A percentile compares a stretch with the other conserved stretches of the same genome.
These are phyloP conservation scores for Elsinoe batatas DNA, from an alignment of 2,329 filamentous ascomycete species.

Conservation along the genomic window DNA sequence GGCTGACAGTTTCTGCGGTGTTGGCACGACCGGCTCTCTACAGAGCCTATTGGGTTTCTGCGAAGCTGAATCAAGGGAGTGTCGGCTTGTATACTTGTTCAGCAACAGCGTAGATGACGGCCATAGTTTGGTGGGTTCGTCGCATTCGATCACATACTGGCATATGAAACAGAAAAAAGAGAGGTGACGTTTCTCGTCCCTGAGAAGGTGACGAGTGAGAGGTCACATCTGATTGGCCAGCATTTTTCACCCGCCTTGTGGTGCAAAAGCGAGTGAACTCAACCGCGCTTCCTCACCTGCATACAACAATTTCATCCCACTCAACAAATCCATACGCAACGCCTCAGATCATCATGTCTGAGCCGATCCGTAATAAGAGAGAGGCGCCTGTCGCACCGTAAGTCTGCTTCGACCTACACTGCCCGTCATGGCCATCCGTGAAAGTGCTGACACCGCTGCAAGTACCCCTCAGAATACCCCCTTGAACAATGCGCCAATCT, in stretches of 20 bases:
- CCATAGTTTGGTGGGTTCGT: too few relatives aligned
- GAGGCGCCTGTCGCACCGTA: conserved; percentile 54
- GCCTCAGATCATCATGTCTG: conserved; percentile 45
- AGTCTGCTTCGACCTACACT: conserved; percentile 29
- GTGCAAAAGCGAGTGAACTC: conserved; percentile 2
- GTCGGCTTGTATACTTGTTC: too few relatives aligned
- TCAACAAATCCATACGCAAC: neutral
- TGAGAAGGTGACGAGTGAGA: neutral
- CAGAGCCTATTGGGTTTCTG: too few relatives aligned
- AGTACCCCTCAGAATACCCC: conserved; percentile 99
- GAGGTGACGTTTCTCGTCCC: neutral
- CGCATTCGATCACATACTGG: too few relatives aligned
- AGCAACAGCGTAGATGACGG: too few relatives aligned
- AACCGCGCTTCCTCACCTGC: conserved; percentile 9
- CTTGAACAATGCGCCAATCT: conserved; percentile 89
- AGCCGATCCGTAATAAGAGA: conserved; percentile 59
- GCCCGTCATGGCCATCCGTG: conserved; percentile 16
- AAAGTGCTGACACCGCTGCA: conserved; percentile 26
- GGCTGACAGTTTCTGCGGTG: too few relatives aligned
- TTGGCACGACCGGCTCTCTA: too few relatives aligned
- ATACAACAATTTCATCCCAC: conserved; percentile 1
- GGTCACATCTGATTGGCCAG: neutral
- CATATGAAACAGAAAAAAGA: neutral
- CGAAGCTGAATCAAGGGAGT: too few relatives aligned
- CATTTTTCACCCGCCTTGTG: neutral